Evolutionary conservation across 139 green algal genomes (phyloP), one percentile per base, ranked within the genome.

Genomic region (Tetradesmus obliquus): DNA sequence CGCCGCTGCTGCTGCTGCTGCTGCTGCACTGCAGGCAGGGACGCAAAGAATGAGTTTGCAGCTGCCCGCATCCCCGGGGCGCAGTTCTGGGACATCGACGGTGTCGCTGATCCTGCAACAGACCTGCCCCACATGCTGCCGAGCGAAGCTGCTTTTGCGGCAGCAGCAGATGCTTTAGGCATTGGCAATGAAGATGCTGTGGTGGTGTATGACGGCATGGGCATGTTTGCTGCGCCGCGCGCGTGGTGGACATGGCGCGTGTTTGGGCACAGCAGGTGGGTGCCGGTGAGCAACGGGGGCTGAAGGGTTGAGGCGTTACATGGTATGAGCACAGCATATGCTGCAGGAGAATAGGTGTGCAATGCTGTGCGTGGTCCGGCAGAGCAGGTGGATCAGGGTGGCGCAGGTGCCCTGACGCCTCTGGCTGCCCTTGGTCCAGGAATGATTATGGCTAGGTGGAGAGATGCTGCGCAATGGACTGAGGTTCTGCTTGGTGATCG

Each of bases 131-230:
- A 98, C 93, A 98, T 98, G 96, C 90, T 98, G 79, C 96, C 96
- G 3, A 89, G 82, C 15, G 91, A 95, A 62, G 54, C 80, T 8
- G 91, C 95, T 8, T 99, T 99, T 95, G 95, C 94, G 1, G 97
- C 97, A 6, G 98, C 97, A 3, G 94, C 95, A 62, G 95, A 98
- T 79, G 96, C 95, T 0, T 93, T 99, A 51, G 95, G 95, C 79
- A 96, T 99, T 20, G 90, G 53, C 32, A 93, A 94, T 45, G 90
- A 95, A 72, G 69, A 88, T 53, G 60, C 66, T 0, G 93, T 99
- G 57, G 97, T 99, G 20, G 87, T 99, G 55, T 99, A 99, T 88
- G 98, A 99, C 94, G 89, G 96, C 54, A 62, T 93, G 57, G 98
- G 98, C 80, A 93, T 98, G 45, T 99, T 99, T 94, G 97, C 93